These are phyloP conservation scores for Pugionium cornutum DNA, from an alignment of 345 rosid genomes.

Conservation along the genomic window DNA sequence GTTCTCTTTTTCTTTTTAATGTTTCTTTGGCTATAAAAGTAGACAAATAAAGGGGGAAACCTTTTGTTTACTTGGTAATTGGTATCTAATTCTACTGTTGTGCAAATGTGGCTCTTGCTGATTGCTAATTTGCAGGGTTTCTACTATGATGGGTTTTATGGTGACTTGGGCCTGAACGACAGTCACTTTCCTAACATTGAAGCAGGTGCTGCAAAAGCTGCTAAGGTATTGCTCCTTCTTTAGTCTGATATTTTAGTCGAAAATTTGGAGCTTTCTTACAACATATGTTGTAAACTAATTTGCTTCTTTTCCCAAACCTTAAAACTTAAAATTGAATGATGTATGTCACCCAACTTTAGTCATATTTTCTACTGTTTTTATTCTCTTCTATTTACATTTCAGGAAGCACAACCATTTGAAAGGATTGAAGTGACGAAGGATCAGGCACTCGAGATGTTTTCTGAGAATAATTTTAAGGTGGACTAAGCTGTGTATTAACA, in stretches of 20 bases:
- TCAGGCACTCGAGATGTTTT: constrained; percentile 84
- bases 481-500: constrained; percentile 25
- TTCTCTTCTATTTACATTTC: constrained; percentile 20
- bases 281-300: constrained; percentile 4
- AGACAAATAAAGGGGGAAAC: neutral
- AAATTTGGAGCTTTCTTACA: constrained; percentile 20
- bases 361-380: neutral
- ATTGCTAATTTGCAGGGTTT: constrained; percentile 66
- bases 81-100: constrained; percentile 3
- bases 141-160: constrained; percentile 95
- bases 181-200: constrained; percentile 82
- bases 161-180: constrained; percentile 82
- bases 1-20: neutral
- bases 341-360: neutral
- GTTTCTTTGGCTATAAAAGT: constrained; percentile 8
- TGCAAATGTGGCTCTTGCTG: constrained; percentile 6
- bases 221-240: constrained; percentile 51
- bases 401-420: constrained; percentile 95
- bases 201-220: constrained; percentile 69
- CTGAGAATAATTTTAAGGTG: constrained; percentile 91
- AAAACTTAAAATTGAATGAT: neutral
- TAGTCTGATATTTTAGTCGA: neutral
- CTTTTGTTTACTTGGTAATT: neutral
- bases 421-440: constrained; percentile 93
- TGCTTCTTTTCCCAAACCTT: constrained; percentile 7